Conservation (phyloP, 192 early-diverging fungal genomes). For the Obelidium mucronatum region DNA sequence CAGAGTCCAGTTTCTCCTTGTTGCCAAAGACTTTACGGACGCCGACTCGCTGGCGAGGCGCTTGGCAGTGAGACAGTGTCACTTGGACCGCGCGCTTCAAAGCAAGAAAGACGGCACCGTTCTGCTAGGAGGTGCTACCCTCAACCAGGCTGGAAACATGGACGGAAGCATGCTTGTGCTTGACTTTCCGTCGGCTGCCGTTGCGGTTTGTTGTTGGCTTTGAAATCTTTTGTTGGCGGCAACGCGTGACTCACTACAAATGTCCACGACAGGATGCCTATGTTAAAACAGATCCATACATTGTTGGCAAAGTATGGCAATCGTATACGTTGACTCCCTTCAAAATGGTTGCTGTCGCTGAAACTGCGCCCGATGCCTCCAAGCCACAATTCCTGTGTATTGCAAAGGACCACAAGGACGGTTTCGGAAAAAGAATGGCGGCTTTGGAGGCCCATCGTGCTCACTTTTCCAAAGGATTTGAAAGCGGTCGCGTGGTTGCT, state of each 20-base stretch:
- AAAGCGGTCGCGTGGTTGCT: slow-evolving; percentile 22
- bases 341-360: too few relatives aligned
- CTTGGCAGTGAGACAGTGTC: slow-evolving; percentile 22
- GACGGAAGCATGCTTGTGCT: slow-evolving; percentile 46
- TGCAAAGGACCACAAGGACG: slow-evolving; percentile 40
- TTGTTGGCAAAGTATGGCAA: slow-evolving; percentile 46
- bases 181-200: slow-evolving; percentile 34
- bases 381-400: slow-evolving; percentile 36
- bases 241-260: neutral
- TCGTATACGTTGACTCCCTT: slow-evolving; percentile 40
- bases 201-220: slow-evolving; percentile 31
- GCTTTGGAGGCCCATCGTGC: slow-evolving; percentile 41
- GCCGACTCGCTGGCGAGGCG: slow-evolving; percentile 34
- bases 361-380: too few relatives aligned
- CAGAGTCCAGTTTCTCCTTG: slow-evolving; percentile 30
- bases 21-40: slow-evolving; percentile 44
- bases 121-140: slow-evolving; percentile 46
- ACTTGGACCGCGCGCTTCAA: slow-evolving; percentile 31
- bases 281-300: slow-evolving; percentile 39
- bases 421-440: slow-evolving; percentile 7
- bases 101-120: slow-evolving; percentile 20
- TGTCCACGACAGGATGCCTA: slow-evolving; percentile 5
- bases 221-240: neutral
- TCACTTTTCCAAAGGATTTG: neutral
- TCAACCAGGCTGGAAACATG: slow-evolving; percentile 36